phyloP scores from a whole-genome alignment of 306 rosid species.

The Biancaea sappan region DNA sequence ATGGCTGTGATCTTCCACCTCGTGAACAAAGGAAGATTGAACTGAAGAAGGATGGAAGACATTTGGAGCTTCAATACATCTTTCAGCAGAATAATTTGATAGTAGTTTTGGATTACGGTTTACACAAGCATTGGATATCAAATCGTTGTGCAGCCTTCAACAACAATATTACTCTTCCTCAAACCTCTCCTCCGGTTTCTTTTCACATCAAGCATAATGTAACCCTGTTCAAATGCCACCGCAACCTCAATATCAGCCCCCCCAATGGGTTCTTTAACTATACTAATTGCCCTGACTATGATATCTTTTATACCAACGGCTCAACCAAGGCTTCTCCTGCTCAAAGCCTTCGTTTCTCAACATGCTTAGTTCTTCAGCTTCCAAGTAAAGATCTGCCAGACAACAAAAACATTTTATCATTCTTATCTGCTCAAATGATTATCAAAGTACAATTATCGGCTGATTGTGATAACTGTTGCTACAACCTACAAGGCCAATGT shows the following conservation, averaged over 20 bases:
- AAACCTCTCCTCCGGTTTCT: conserved; percentile 15
- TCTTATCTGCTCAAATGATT: conserved; percentile 22
- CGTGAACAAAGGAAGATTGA: background rate
- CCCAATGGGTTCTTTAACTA: background rate
- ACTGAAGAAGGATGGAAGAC: conserved; percentile 4
- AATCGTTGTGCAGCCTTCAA: conserved; percentile 8
- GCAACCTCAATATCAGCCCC: background rate
- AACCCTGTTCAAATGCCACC: conserved; percentile 42
- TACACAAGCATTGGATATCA: conserved; percentile 3
- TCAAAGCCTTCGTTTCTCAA: background rate
- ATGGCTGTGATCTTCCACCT: background rate
- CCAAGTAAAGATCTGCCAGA: conserved; percentile 10
- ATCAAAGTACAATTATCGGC: conserved; percentile 29
- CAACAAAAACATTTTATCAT: background rate
- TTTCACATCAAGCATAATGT: background rate
- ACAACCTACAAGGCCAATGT: conserved; percentile 36
- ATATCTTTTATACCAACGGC: conserved; percentile 25
- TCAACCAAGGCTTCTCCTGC: background rate
- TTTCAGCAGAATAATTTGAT: background rate
- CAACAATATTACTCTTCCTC: background rate
- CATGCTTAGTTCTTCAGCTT: conserved; percentile 30
- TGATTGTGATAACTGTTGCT: conserved; percentile 32
- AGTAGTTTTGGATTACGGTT: background rate
- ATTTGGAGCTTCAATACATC: background rate
- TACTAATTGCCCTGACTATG: background rate